Base-by-base conservation (phyloP, 225 moss, liverwort and hornwort genomes). In the Takakia lepidozioides region DNA sequence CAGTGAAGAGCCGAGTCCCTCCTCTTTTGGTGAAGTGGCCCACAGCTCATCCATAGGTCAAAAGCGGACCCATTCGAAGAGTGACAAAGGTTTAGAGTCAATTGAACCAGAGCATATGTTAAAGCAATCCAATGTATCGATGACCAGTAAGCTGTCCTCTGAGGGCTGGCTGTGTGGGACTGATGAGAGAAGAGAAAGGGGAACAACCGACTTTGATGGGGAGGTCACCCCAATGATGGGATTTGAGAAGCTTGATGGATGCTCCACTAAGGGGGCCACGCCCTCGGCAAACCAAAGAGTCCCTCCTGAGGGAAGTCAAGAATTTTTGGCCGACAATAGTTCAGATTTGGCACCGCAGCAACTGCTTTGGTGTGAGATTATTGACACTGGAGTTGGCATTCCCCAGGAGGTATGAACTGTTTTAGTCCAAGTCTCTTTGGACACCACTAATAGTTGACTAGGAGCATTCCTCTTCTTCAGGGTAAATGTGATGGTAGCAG, bases 341-440 rank as follows among this genome's bases (percentile, higher is more conserved):
- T 42, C 8, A 27, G 41, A 40, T 2, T n/a, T 46, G 20, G 11
- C 16, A 13, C 52, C 42, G 2, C 29, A 44, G 16, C 21, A 43
- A 19, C 38, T 42, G n/a, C 28, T 61, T 22, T 53, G 61, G 52
- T 61, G 61, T 34, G 61, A 61, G 19, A 61, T 61, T 28, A 41
- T 34, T 3, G 61, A 61, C 19, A 61, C 61, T 35, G 61, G 61
- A 6, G 61, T 61, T 11, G 61, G 61, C 36, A 61, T 61, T 34
- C 61, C 61, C 32, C 34, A 61, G 23, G 61, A 61, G 52, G 61
- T 61, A 52, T 29, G 32, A 4, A 29, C n/a, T n/a, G n/a, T n/a
- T n/a, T n/a, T n/a, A n/a, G n/a, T n/a, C n/a, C n/a, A n/a, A n/a
- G n/a, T n/a, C n/a, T n/a, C n/a, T n/a, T n/a, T n/a, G n/a, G n/a